phyloP scores from a whole-genome alignment of 164 flowering plant species.

The Piper longum region DNA sequence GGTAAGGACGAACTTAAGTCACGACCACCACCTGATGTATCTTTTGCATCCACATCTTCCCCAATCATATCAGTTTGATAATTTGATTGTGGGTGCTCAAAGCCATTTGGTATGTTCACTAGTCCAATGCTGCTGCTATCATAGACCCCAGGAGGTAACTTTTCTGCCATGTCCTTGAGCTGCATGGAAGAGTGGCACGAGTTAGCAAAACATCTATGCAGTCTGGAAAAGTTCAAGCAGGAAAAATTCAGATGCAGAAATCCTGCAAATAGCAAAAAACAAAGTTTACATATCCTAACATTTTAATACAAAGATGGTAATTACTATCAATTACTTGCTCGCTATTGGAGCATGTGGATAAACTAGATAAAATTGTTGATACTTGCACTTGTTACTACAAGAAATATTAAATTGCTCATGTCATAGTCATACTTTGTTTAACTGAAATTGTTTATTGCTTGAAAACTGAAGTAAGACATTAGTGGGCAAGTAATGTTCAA shows the following conservation, averaged over 20 bases:
- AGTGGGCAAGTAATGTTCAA: too few relatives aligned
- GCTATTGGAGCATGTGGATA: too few relatives aligned
- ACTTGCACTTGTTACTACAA: too few relatives aligned
- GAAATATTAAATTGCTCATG: too few relatives aligned
- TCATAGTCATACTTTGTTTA: too few relatives aligned
- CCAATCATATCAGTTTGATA: constrained; percentile 23
- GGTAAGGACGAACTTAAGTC: constrained; percentile 19
- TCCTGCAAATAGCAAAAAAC: not conserved
- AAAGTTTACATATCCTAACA: too few relatives aligned
- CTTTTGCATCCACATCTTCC: constrained; percentile 28
- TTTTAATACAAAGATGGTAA: not conserved
- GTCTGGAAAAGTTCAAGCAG: not conserved
- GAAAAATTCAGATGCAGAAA: not conserved
- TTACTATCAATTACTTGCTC: not conserved
- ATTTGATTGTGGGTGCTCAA: constrained; percentile 28
- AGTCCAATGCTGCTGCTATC: constrained; percentile 30
- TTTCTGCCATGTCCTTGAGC: constrained; percentile 74
- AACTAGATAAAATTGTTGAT: too few relatives aligned
- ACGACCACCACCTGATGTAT: constrained; percentile 20
- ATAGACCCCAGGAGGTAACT: constrained; percentile 50
- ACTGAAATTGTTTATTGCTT: too few relatives aligned
- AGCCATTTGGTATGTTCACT: constrained; percentile 32
- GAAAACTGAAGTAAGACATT: too few relatives aligned
- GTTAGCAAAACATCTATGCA: not conserved
- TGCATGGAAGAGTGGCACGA: constrained; percentile 7